Percentiles rank a stretch among this genome's conserved stretches.
Evolutionary conservation across 208 protist genomes (phyloP).

Genomic region (Eutreptiella sp.): DNA sequence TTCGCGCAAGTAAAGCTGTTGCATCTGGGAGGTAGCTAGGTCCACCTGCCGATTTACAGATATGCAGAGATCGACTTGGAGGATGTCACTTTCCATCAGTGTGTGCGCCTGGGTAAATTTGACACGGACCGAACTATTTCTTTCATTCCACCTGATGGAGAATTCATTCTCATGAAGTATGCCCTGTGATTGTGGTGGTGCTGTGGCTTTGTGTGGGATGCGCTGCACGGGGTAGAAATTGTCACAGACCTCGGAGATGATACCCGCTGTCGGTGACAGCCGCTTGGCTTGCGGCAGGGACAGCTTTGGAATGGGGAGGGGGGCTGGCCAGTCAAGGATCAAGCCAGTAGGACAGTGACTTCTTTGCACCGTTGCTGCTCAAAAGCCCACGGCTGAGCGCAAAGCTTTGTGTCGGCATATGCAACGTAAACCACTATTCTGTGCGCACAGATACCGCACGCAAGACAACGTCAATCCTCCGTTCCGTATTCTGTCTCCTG

Average conservation of each 20-base stretch:
- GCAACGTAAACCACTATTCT: no score
- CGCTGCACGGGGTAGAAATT: background rate
- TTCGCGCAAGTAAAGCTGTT: background rate
- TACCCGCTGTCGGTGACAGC: background rate
- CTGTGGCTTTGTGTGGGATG: no score
- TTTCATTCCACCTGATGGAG: slow-evolving; percentile 92
- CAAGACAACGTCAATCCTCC: slow-evolving; percentile 84
- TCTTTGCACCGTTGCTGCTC: no score
- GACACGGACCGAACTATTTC: slow-evolving; percentile 68
- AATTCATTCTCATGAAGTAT: slow-evolving; percentile 95
- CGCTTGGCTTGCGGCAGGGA: background rate
- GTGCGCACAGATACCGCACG: no score
- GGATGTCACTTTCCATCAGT: slow-evolving; percentile 95
- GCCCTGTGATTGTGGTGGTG: no score
- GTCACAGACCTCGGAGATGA: background rate
- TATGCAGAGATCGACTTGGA: slow-evolving; percentile 76
- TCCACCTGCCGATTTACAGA: background rate
- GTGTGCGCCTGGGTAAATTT: slow-evolving; percentile 91
- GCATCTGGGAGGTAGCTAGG: background rate
- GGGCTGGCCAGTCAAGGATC: no score
- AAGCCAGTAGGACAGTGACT: no score
- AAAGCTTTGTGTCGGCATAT: no score
- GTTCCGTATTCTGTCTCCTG: slow-evolving; percentile 74
- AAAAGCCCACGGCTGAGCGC: no score
- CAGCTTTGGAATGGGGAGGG: no score